phyloP scores from a whole-genome alignment of 2,329 filamentous ascomycete genomes.

The Pseudocercospora fijiensis region DNA sequence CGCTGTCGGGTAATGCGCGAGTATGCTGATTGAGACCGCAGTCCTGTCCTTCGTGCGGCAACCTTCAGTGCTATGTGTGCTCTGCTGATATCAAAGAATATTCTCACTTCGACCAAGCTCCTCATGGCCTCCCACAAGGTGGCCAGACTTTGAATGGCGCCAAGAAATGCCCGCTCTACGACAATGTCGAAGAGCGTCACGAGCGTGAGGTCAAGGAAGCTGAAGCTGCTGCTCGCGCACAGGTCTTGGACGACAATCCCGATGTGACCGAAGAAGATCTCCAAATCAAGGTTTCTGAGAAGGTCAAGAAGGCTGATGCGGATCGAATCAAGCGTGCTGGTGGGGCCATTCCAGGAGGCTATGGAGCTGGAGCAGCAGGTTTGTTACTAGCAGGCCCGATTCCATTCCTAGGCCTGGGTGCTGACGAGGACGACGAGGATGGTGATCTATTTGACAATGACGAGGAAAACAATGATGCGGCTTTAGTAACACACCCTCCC shows the following conservation, averaged over 20 bases:
- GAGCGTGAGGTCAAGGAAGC: slow-evolving; percentile 63
- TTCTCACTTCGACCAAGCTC: slow-evolving; percentile 64
- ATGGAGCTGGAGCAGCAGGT: slow-evolving; percentile 3
- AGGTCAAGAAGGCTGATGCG: slow-evolving; percentile 23
- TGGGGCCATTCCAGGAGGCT: not conserved
- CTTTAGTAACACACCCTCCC: not conserved
- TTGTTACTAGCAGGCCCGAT: not conserved
- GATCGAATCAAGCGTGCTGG: slow-evolving; percentile 18
- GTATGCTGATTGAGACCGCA: not conserved
- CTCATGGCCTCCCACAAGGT: slow-evolving; percentile 36
- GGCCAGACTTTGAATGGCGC: slow-evolving; percentile 38
- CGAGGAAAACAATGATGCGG: not conserved
- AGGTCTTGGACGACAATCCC: slow-evolving; percentile 60
- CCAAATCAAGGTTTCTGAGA: slow-evolving; percentile 59
- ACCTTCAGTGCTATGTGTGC: slow-evolving; percentile 68
- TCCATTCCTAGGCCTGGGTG: slow-evolving; percentile 1
- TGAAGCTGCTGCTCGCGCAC: slow-evolving; percentile 57
- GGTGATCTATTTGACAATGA: not conserved
- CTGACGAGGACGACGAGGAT: slow-evolving; percentile 20
- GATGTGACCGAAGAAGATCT: slow-evolving; percentile 59
- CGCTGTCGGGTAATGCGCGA: not conserved
- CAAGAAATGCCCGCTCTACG: slow-evolving; percentile 64
- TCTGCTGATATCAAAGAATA: slow-evolving; percentile 64
- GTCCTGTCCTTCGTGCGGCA: slow-evolving; percentile 60
- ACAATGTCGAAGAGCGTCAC: slow-evolving; percentile 60